A percentile compares a stretch with the other conserved stretches of the same genome.
Evolutionary conservation across 2,329 filamentous ascomycete species (phyloP).

Genomic region (Aspergillus caelatus): DNA sequence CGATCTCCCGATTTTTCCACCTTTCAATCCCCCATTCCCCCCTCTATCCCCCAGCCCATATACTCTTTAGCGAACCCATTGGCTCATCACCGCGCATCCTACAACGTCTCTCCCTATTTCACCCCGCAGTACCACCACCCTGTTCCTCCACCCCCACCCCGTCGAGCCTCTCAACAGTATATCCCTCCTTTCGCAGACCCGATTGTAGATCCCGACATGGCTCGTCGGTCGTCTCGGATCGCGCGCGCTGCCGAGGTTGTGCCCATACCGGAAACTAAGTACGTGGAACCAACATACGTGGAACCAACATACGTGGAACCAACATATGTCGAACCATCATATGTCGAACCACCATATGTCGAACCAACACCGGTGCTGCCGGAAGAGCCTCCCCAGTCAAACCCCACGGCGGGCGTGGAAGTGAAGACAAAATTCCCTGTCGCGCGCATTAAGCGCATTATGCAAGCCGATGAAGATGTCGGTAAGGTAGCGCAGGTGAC

Average conservation of each 20-base stretch:
- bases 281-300: slow-evolving; percentile 18
- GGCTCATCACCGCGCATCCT: slow-evolving; percentile 45
- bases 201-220: slow-evolving; percentile 40
- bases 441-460: slow-evolving; percentile 96
- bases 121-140: slow-evolving; percentile 39
- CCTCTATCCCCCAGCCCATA: slow-evolving; percentile 33
- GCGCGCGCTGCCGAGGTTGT: slow-evolving; percentile 35
- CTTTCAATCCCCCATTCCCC: slow-evolving; percentile 46
- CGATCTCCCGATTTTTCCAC: slow-evolving; percentile 56
- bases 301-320: neutral
- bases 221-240: slow-evolving; percentile 44
- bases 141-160: slow-evolving; percentile 22
- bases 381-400: slow-evolving; percentile 25
- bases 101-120: slow-evolving; percentile 52
- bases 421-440: slow-evolving; percentile 97
- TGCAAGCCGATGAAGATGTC: slow-evolving; percentile 98
- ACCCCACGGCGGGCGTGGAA: slow-evolving; percentile 60
- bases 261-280: slow-evolving; percentile 27
- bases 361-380: slow-evolving; percentile 18
- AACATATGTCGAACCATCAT: neutral
- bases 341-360: neutral
- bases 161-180: slow-evolving; percentile 40
- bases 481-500: slow-evolving; percentile 98
- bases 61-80: slow-evolving; percentile 38
- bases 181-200: slow-evolving; percentile 33